Percentiles rank a stretch among this genome's conserved stretches.
Evolutionary conservation across 2,329 filamentous ascomycete genomes (phyloP).

Genomic region (Colletotrichum orbiculare): DNA sequence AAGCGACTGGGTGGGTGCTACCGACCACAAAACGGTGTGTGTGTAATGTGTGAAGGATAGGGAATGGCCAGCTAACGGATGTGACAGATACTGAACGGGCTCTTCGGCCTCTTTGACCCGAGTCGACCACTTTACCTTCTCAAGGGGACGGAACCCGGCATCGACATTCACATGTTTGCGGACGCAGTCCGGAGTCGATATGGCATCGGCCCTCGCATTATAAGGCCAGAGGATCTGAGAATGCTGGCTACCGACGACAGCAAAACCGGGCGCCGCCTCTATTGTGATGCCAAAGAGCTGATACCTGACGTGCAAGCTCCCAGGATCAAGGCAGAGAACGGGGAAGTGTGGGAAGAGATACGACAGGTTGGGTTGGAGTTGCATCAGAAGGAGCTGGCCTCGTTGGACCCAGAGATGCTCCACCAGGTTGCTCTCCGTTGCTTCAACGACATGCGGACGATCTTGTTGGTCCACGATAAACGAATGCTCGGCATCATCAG

Average conservation of each 20-base stretch:
- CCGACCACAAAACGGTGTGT: slow-evolving; percentile 43
- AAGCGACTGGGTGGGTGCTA: slow-evolving; percentile 40
- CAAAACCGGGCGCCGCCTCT: slow-evolving; percentile 44
- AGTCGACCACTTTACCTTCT: slow-evolving; percentile 48
- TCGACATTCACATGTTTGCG: slow-evolving; percentile 53
- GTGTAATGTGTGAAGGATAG: not conserved
- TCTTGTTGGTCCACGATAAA: slow-evolving; percentile 55
- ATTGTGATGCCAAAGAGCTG: slow-evolving; percentile 1
- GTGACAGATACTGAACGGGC: slow-evolving; percentile 45
- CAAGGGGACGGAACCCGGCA: slow-evolving; percentile 50
- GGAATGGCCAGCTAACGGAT: not conserved
- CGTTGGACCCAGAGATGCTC: slow-evolving; percentile 45
- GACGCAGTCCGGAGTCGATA: slow-evolving; percentile 42
- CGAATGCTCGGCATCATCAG: slow-evolving; percentile 53
- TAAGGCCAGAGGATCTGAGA: slow-evolving; percentile 48
- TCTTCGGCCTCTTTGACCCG: slow-evolving; percentile 46
- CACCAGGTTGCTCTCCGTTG: slow-evolving; percentile 50
- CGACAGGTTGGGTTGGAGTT: slow-evolving; percentile 53
- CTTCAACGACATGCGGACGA: slow-evolving; percentile 54
- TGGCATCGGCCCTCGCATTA: slow-evolving; percentile 45
- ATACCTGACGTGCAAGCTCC: not conserved
- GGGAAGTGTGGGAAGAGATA: slow-evolving; percentile 47
- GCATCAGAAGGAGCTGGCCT: slow-evolving; percentile 50
- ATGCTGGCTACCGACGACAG: slow-evolving; percentile 41
- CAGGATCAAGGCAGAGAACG: slow-evolving; percentile 17